Conservation (phyloP, 345 rosid species). For the Eucalyptus shirleyi region DNA sequence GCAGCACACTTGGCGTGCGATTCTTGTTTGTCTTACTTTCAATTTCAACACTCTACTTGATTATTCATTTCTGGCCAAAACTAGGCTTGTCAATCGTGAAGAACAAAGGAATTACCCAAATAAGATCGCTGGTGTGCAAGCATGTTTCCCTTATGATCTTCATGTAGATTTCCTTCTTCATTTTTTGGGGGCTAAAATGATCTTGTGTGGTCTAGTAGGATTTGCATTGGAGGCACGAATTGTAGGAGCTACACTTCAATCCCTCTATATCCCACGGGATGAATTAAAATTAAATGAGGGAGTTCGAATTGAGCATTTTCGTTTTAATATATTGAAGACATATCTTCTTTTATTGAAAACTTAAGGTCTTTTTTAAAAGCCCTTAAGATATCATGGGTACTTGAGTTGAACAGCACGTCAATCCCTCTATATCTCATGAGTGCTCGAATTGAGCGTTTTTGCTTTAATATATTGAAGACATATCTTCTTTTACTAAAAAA, state of each 20-base stretch:
- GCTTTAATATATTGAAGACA: not conserved
- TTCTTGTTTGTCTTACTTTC: not conserved
- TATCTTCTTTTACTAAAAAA: not conserved
- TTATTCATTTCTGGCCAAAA: not conserved
- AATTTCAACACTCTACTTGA: not conserved
- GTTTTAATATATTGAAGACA: not conserved
- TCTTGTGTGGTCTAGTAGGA: not conserved
- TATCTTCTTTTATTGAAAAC: not conserved
- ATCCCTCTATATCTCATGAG: not conserved
- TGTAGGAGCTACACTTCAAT: not conserved
- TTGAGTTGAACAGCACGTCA: no score
- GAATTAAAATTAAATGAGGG: not conserved
- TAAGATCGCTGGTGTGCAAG: not conserved
- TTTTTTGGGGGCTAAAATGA: not conserved
- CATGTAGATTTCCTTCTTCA: not conserved
- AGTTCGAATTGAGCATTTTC: not conserved
- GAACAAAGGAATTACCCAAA: not conserved
- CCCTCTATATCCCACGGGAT: not conserved
- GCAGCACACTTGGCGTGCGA: not conserved
- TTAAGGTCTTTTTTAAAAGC: no score
- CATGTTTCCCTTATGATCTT: not conserved
- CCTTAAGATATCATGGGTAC: no score
- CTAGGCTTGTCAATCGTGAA: not conserved
- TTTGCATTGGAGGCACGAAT: not conserved
- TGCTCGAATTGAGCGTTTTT: not conserved